Evolutionary conservation across 345 rosid species (phyloP).

Genomic region (Rhizophora mangle): DNA sequence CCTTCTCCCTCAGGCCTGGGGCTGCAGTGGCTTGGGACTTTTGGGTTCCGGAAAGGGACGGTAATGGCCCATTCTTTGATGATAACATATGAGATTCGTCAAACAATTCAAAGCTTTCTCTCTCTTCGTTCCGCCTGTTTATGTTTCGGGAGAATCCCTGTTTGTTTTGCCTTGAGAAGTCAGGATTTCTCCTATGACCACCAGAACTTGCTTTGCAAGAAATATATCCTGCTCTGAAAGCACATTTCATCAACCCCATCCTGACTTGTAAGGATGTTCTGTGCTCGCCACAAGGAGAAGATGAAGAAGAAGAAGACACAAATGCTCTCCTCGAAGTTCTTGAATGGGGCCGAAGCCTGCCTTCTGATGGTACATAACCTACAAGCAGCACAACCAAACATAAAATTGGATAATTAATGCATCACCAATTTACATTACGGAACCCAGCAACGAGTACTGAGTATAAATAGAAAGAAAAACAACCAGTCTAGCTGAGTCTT

Average conservation of each 20-base stretch:
- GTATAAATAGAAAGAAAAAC: neutral
- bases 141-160: slow-evolving; percentile 56
- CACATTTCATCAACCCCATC: slow-evolving; percentile 36
- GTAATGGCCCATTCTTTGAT: slow-evolving; percentile 60
- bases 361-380: slow-evolving; percentile 57
- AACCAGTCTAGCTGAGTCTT: neutral
- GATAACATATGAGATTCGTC: slow-evolving; percentile 56
- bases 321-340: slow-evolving; percentile 47
- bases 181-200: slow-evolving; percentile 64
- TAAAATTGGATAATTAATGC: neutral
- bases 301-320: slow-evolving; percentile 31
- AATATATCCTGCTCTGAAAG: slow-evolving; percentile 35
- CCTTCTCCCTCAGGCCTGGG: slow-evolving; percentile 80
- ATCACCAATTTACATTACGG: neutral
- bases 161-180: slow-evolving; percentile 59
- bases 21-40: slow-evolving; percentile 71
- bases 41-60: slow-evolving; percentile 54
- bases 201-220: slow-evolving; percentile 59
- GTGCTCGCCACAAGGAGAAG: slow-evolving; percentile 30
- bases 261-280: slow-evolving; percentile 30
- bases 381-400: slow-evolving; percentile 12
- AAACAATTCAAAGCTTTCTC: slow-evolving; percentile 43
- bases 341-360: slow-evolving; percentile 40
- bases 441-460: neutral
- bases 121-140: slow-evolving; percentile 57